Evolutionary conservation across 2,329 filamentous ascomycete genomes (phyloP).

Genomic region (Teratosphaeria pseudoeucalypti): DNA sequence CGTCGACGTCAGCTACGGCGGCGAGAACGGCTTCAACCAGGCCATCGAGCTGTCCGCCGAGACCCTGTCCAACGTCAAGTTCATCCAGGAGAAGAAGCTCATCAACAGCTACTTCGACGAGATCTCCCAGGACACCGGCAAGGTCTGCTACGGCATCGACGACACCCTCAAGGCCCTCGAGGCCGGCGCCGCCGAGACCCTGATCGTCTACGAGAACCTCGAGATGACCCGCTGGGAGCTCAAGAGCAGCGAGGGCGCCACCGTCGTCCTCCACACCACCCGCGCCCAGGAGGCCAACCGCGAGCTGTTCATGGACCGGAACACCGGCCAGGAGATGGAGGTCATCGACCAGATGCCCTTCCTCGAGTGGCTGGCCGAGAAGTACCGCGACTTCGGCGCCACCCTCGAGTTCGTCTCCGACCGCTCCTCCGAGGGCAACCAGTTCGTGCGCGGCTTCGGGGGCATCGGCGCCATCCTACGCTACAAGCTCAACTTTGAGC

Average conservation of each 20-base stretch:
- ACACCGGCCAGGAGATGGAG: conserved; percentile 96
- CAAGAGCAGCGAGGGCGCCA: conserved; percentile 63
- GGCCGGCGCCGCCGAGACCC: conserved; percentile 81
- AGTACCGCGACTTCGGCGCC: conserved; percentile 96
- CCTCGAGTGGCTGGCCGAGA: conserved; percentile 98
- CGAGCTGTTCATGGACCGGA: conserved; percentile 85
- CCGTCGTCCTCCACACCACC: conserved; percentile 74
- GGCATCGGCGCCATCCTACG: conserved; percentile 94
- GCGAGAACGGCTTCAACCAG: conserved; percentile 99
- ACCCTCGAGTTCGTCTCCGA: conserved; percentile 95
- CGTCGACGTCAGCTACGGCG: conserved; percentile 96
- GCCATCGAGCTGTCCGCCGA: conserved; percentile 92
- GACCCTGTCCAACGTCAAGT: conserved; percentile 97
- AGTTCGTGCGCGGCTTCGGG: conserved; percentile 99
- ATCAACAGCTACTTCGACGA: conserved; percentile 99
- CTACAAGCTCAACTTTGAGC: conserved; percentile 99
- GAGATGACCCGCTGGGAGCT: conserved; percentile 88
- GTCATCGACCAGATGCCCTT: conserved; percentile 77
- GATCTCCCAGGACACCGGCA: conserved; percentile 94
- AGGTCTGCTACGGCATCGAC: conserved; percentile 95
- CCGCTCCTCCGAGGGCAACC: conserved; percentile 93
- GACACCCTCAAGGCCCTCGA: conserved; percentile 96
- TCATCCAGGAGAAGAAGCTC: conserved; percentile 99
- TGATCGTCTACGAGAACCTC: conserved; percentile 96
- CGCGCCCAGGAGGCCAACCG: conserved; percentile 75